Evolutionary conservation across 2,329 filamentous ascomycete genomes (phyloP).

Genomic region (Ramichloridium luteum): DNA sequence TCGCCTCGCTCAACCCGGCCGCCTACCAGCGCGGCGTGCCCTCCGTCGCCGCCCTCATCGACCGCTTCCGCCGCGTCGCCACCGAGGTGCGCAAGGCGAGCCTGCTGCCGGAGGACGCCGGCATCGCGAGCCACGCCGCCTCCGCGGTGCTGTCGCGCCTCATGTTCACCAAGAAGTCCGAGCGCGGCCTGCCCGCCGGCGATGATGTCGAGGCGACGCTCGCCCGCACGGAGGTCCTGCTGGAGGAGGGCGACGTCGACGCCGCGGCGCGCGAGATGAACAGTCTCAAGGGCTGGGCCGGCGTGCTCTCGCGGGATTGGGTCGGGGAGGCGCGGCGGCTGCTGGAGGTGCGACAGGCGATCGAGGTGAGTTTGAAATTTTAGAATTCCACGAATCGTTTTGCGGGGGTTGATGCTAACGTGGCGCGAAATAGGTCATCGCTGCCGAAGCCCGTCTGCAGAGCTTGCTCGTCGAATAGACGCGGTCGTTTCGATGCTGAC

Average conservation of each 20-base stretch:
- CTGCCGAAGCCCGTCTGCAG: conserved; percentile 78
- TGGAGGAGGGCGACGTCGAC: conserved; percentile 90
- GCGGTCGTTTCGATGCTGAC: too few species aligned
- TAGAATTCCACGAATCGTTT: conserved; percentile 5
- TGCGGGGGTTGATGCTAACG: conserved; percentile 1
- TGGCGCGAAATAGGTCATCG: conserved; percentile 53
- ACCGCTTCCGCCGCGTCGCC: conserved; percentile 89
- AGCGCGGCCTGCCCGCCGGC: conserved; percentile 57
- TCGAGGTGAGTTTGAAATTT: conserved; percentile 91
- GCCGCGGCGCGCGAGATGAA: conserved; percentile 93
- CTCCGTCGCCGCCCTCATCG: conserved; percentile 72
- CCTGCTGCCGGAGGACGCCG: conserved; percentile 82
- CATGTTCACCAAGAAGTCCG: conserved; percentile 73
- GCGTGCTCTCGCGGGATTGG: conserved; percentile 91
- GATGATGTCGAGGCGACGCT: conserved; percentile 90
- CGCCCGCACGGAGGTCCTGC: conserved; percentile 71
- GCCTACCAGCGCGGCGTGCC: conserved; percentile 90
- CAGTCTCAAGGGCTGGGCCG: conserved; percentile 81
- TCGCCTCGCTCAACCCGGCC: conserved; percentile 86
- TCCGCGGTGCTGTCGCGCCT: conserved; percentile 84
- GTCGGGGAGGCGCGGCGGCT: conserved; percentile 79
- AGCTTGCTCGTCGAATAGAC: conserved; percentile 68
- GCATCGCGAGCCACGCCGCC: conserved; percentile 85
- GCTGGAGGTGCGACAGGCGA: conserved; percentile 86
- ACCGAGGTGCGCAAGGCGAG: conserved; percentile 87